These are phyloP conservation scores for Schwanniomyces occidentalis DNA, from an alignment of 805 yeast species.

Conservation along the genomic window DNA sequence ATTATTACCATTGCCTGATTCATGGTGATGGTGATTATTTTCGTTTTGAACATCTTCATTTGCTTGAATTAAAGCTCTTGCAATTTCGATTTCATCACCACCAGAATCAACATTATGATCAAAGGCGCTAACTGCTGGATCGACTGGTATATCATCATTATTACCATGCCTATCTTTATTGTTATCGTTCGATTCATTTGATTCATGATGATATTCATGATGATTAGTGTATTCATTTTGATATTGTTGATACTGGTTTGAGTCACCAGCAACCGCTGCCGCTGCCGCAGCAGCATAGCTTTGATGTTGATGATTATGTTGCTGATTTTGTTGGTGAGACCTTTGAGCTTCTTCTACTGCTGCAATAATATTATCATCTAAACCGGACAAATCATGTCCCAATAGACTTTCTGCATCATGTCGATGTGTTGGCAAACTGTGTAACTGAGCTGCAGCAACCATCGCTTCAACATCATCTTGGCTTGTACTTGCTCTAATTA, in stretches of 20 bases:
- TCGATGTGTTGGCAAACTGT: constrained; percentile 22
- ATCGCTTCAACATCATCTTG: constrained; percentile 35
- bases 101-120: constrained; percentile 39
- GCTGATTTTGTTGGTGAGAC: constrained; percentile 27
- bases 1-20: constrained; percentile 4
- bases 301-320: constrained; percentile 14
- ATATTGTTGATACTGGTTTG: constrained; percentile 18
- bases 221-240: constrained; percentile 11
- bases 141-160: constrained; percentile 49
- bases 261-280: constrained; percentile 25
- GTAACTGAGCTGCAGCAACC: constrained; percentile 29
- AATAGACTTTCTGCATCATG: constrained; percentile 33
- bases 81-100: constrained; percentile 63
- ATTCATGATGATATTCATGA: constrained; percentile 9
- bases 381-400: constrained; percentile 41
- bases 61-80: constrained; percentile 64
- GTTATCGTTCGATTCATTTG: constrained; percentile 11
- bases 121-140: constrained; percentile 57
- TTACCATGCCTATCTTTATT: constrained; percentile 10
- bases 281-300: constrained; percentile 36
- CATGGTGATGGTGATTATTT: constrained; percentile 1
- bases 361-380: constrained; percentile 52
- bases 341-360: constrained; percentile 61
- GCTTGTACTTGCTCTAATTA: constrained; percentile 16
- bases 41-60: constrained; percentile 38